Evolutionary conservation across 495 filamentous ascomycete species (phyloP).

Genomic region (Aspergillus haitiensis): DNA sequence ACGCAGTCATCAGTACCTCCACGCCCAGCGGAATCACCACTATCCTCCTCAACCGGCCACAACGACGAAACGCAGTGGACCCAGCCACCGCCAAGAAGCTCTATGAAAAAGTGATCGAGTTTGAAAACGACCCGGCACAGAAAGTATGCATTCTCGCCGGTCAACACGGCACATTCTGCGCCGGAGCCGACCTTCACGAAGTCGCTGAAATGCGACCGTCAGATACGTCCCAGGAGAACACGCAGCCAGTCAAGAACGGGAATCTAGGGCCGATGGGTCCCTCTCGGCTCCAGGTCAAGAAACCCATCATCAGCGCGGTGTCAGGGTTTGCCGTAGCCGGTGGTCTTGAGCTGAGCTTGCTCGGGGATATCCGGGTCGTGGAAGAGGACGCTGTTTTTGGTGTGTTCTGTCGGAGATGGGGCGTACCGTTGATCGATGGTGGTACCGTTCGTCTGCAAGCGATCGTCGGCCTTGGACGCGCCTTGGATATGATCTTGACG

Average conservation of each 20-base stretch:
- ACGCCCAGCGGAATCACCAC: constrained; percentile 48
- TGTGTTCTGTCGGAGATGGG: constrained; percentile 51
- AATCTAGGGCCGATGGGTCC: constrained; percentile 48
- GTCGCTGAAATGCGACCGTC: constrained; percentile 24
- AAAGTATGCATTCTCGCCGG: constrained; percentile 48
- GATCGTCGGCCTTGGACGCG: constrained; percentile 49
- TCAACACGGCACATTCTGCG: constrained; percentile 43
- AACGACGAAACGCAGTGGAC: constrained; percentile 45
- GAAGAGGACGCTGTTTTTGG: constrained; percentile 52
- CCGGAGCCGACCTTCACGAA: constrained; percentile 46
- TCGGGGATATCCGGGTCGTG: constrained; percentile 48
- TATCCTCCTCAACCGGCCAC: constrained; percentile 42
- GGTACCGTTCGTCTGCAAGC: constrained; percentile 50
- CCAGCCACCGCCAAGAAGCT: constrained; percentile 39
- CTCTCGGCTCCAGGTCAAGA: constrained; percentile 39
- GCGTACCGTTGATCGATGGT: constrained; percentile 52
- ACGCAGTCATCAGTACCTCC: constrained; percentile 5
- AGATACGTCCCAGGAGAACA: not conserved
- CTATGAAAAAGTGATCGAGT: constrained; percentile 39
- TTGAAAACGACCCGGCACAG: constrained; percentile 44
- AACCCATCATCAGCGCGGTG: constrained; percentile 47
- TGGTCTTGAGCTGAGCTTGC: constrained; percentile 47
- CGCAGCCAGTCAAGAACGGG: constrained; percentile 28
- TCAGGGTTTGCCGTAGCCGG: constrained; percentile 52
- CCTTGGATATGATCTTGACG: constrained; percentile 54